Evolutionary conservation across 2,329 filamentous ascomycete species (phyloP).

Genomic region (Aspergillus pseudoviridinutans): DNA sequence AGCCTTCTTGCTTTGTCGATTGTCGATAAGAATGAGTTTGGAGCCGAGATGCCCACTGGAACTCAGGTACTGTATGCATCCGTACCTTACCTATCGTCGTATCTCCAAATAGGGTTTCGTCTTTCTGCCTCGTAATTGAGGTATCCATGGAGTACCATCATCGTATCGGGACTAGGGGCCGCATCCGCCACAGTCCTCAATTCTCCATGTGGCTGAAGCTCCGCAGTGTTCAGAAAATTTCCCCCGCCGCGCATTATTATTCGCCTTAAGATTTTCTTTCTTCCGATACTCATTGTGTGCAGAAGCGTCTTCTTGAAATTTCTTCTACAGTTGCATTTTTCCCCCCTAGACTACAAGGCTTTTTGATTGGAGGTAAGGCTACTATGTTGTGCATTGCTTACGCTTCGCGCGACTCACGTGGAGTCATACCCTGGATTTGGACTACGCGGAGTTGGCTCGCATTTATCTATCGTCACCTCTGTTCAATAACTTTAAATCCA

Average conservation of each 20-base stretch:
- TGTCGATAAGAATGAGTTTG: background rate
- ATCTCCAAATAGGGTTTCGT: background rate
- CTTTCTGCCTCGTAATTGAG: background rate
- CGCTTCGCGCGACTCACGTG: background rate
- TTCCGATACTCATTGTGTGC: background rate
- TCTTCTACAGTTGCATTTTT: background rate
- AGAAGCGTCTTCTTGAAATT: background rate
- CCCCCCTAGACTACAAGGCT: background rate
- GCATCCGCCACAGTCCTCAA: background rate
- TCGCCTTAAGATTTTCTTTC: conserved; percentile 1
- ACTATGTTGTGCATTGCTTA: background rate
- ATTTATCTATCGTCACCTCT: background rate
- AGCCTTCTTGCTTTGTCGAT: background rate
- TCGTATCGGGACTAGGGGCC: background rate
- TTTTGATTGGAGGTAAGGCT: background rate
- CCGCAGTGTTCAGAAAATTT: conserved; percentile 11
- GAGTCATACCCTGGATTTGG: background rate
- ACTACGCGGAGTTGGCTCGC: background rate
- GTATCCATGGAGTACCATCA: background rate
- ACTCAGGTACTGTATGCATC: too few relatives aligned
- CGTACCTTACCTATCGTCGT: too few relatives aligned
- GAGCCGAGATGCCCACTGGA: too few relatives aligned
- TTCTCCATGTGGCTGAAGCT: conserved; percentile 9
- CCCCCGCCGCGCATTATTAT: conserved; percentile 9
- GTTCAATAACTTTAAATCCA: background rate